Percentiles rank a stretch among this genome's conserved stretches.
Conservation (phyloP, 148 eudicot species). For the Chenopodium suecicum region DNA sequence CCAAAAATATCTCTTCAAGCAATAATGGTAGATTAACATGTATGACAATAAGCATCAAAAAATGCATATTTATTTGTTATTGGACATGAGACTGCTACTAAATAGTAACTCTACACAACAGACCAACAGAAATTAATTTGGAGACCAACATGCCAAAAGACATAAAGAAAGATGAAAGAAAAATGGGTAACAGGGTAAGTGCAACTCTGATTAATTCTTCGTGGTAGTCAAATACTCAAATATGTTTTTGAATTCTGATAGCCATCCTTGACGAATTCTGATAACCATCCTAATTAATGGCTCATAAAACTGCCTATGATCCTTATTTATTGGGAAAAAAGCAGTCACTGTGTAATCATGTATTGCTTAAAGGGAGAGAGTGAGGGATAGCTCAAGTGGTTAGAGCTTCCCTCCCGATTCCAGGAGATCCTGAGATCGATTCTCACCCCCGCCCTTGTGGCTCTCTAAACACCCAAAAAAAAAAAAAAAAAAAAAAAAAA, state of each 20-base stretch:
- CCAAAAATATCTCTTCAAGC: background rate
- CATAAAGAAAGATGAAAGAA: background rate
- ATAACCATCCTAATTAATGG: background rate
- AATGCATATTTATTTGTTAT: background rate
- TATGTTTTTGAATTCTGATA: no score
- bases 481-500: no score
- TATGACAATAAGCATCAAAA: background rate
- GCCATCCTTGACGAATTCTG: background rate
- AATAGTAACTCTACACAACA: background rate
- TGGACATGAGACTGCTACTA: background rate
- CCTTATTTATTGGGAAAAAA: background rate
- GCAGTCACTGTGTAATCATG: background rate
- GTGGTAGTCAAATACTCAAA: background rate
- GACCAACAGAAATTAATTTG: background rate
- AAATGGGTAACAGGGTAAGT: background rate
- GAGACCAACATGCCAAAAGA: background rate
- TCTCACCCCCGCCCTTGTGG: no score
- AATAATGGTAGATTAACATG: background rate
- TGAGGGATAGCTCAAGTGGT: no score
- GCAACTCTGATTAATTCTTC: background rate
- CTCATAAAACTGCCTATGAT: background rate
- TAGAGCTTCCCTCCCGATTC: no score
- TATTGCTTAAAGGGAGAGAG: background rate
- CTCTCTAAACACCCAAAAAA: no score
- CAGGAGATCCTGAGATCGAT: no score